Base-by-base conservation (phyloP, 805 yeast species). In the Ogataea chonburiensis region DNA sequence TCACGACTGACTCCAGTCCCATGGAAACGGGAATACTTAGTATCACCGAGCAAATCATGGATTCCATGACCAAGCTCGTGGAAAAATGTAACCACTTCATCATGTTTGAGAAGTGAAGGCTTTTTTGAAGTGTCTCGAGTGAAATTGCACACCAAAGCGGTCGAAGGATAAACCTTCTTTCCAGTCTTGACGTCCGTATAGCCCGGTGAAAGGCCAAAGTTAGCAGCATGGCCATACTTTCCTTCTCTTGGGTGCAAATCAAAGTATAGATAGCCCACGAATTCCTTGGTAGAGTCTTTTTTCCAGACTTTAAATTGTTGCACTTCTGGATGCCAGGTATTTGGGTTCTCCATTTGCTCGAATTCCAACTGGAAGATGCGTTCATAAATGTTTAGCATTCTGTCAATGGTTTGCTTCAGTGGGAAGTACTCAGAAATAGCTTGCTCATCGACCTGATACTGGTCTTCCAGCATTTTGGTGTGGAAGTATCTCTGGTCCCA, bases 1-100 rank as follows among this genome's bases (percentile, higher is more conserved):
- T 86, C 95, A 73, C 93, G 71, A 24, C 83, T 77, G 28, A 84
- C 91, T 24, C 74, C 67, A 19, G 89, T 80, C 15, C 95, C 95
- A 53, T 77, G 82, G 62, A 85, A 86, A 44, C 81, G 70, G 2
- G 82, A 70, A 47, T 73, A 78, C 40, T 65, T 66, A 17, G 89
- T 81, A 43, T 71, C 67, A 8, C 89, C 85, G 37, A 86, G 70
- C 31, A 85, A 62, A 47, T 78, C 82, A 60, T 86, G 96, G 39
- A 86, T 81, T 38, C 94, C 95, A 54, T 86, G 95, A 17, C 95
- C 95, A 46, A 86, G 70, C 60, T 86, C 95, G 55, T 86, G 95
- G 79, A 86, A 86, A 49, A 86, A 81, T 0, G 95, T 86, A 15
- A 79, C 79, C 9, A 86, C 86, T 56, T 86, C 94, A 45, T 67